These are phyloP conservation scores for Myochromella boudieri DNA, from an alignment of 768 basidiomycete species.

Conservation along the genomic window DNA sequence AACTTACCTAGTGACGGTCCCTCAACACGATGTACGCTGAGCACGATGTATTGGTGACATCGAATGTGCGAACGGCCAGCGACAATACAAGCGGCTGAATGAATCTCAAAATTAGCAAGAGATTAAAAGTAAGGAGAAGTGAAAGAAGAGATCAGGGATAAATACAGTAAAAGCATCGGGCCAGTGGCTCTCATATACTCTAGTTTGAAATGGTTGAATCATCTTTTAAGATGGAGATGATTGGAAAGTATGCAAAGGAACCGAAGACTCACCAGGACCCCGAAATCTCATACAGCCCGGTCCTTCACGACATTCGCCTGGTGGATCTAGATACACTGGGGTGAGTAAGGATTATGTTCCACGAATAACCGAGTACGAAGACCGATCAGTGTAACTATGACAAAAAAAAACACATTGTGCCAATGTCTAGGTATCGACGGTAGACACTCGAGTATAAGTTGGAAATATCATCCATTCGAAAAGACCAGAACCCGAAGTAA, in stretches of 20 bases:
- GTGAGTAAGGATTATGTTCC: slow-evolving; percentile 6
- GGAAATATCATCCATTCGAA: slow-evolving; percentile 61
- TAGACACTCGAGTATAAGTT: slow-evolving; percentile 47
- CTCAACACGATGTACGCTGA: too few species aligned
- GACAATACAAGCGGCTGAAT: too few species aligned
- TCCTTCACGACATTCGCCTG: too few species aligned
- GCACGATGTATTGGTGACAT: too few species aligned
- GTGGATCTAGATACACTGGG: too few species aligned
- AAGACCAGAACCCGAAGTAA: slow-evolving; percentile 1
- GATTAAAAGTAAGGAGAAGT: not conserved
- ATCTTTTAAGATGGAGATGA: slow-evolving; percentile 36
- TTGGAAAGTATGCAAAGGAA: not conserved
- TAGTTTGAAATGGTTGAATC: slow-evolving; percentile 82
- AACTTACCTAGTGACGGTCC: slow-evolving; percentile 36
- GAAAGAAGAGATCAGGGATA: slow-evolving; percentile 47
- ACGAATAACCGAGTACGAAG: slow-evolving; percentile 11
- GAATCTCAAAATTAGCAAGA: too few species aligned
- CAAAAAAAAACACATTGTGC: slow-evolving; percentile 61
- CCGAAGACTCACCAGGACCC: not conserved
- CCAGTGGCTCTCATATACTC: slow-evolving; percentile 81
- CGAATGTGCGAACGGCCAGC: too few species aligned
- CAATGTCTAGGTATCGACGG: slow-evolving; percentile 49
- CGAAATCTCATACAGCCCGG: too few species aligned
- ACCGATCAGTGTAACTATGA: slow-evolving; percentile 94
- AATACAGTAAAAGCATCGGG: slow-evolving; percentile 70